Evolutionary conservation across 73 alveolate species (phyloP), one percentile per base, ranked within the genome.

Genomic region (Paramecium octaurelia): DNA sequence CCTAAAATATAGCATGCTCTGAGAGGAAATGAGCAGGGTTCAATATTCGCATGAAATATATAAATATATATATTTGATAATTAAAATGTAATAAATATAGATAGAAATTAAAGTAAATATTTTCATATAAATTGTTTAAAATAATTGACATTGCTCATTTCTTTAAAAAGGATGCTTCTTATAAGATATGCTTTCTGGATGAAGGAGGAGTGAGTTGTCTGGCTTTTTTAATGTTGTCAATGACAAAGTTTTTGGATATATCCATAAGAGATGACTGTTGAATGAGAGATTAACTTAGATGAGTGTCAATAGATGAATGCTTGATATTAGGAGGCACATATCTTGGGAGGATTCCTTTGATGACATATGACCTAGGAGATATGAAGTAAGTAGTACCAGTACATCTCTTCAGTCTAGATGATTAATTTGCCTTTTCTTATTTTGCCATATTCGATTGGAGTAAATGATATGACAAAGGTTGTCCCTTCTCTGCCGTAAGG

Each of bases 371-470:
- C 94, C 94, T 89, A 43, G 23, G 20, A 0, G 24, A 16, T 42
- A 36, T 9, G 0, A 12, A 18, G 6, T 9, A 71, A 20, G 2
- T 0, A 21, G 48, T 42, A 89, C 99, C 99, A 98, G 89, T 97
- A 96, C 97, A 98, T 98, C 75, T 98, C 99, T 77, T 98, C 99
- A 18, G 99, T 98, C 92, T 98, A 97, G 84, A 98, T 97, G 48
- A 97, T 96, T 27, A 98, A 95, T 58, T 95, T 97, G 14, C 99
- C 99, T 46, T 96, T 92, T 90, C 98, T 97, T 11, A 98, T 98
- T 93, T 98, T 98, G 7, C 99, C 99, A 94, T 98, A 98, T 93
- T 98, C 99, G 48, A 97, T 93, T 23, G 99, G 99, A 18, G 99
- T 95, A 94, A 97, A 98, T 36, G 99, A 95, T 31, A 98, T 96